Evolutionary conservation across 768 basidiomycete species (phyloP).

Genomic region (Infundibulicybe gibba): DNA sequence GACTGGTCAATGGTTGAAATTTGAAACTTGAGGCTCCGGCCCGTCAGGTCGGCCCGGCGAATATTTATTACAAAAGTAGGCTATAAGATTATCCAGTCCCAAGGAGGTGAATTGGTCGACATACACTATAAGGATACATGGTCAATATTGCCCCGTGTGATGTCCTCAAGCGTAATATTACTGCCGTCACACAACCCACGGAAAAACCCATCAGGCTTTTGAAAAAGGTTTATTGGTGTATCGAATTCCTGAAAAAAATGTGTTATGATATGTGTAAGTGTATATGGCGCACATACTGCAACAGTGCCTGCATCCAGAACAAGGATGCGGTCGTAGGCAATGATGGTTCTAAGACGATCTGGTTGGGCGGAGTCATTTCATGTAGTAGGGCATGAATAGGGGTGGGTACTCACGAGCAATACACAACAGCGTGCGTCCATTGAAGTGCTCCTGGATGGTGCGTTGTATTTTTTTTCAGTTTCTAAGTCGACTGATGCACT

Average conservation of each 20-base stretch:
- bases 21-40: too few relatives aligned
- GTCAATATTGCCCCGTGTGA: constrained; percentile 11
- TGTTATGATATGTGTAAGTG: not conserved
- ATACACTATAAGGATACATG: too few relatives aligned
- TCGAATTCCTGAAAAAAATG: constrained; percentile 45
- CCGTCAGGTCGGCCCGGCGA: too few relatives aligned
- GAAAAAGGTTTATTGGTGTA: constrained; percentile 49
- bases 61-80: too few relatives aligned
- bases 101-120: too few relatives aligned
- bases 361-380: constrained; percentile 2
- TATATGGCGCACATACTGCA: constrained; percentile 26
- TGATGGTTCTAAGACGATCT: constrained; percentile 77
- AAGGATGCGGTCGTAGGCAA: constrained; percentile 69
- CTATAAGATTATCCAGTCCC: too few relatives aligned
- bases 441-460: constrained; percentile 74
- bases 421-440: constrained; percentile 68
- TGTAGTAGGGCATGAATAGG: constrained; percentile 9
- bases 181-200: constrained; percentile 57
- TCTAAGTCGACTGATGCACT: constrained; percentile 72
- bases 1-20: too few relatives aligned
- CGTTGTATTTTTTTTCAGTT: constrained; percentile 81
- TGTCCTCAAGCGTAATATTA: constrained; percentile 45
- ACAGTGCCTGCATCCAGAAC: constrained; percentile 66
- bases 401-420: constrained; percentile 63
- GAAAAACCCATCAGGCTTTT: constrained; percentile 49